phyloP scores from a whole-genome alignment of 2,329 filamentous ascomycete species.

The Fusarium subglutinans region DNA sequence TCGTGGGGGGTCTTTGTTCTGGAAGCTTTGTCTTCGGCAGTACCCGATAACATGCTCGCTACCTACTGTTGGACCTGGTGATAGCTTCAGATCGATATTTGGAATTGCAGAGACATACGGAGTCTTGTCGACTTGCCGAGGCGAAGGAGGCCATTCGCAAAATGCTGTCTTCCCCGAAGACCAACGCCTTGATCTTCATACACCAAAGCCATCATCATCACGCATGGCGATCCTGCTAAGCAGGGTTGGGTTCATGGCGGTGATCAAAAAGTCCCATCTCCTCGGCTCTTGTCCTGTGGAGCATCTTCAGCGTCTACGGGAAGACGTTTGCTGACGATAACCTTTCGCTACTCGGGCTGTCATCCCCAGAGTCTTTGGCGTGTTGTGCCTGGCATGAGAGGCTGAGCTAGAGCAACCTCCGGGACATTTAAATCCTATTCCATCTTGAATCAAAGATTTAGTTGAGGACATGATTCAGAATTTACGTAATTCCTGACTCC shows the following conservation, averaged over 20 bases:
- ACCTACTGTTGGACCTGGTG: not conserved
- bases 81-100: slow-evolving; percentile 11
- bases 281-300: not conserved
- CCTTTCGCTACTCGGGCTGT: slow-evolving; percentile 4
- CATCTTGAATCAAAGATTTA: no score
- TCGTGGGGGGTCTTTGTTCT: slow-evolving; percentile 7
- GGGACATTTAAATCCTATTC: not conserved
- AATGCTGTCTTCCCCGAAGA: not conserved
- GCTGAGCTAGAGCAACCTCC: not conserved
- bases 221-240: not conserved
- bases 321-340: slow-evolving; percentile 9
- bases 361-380: not conserved
- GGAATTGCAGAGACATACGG: not conserved
- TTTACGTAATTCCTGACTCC: not conserved
- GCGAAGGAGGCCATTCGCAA: not conserved
- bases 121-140: not conserved
- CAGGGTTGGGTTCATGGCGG: not conserved
- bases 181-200: slow-evolving; percentile 4
- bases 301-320: not conserved
- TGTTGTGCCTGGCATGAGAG: slow-evolving; percentile 11
- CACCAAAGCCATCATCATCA: not conserved
- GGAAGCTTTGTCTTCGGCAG: not conserved
- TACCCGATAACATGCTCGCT: not conserved
- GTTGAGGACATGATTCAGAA: not conserved
- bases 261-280: not conserved